Base-by-base conservation (phyloP, 495 filamentous ascomycete genomes). In the Articulospora tetracladia region DNA sequence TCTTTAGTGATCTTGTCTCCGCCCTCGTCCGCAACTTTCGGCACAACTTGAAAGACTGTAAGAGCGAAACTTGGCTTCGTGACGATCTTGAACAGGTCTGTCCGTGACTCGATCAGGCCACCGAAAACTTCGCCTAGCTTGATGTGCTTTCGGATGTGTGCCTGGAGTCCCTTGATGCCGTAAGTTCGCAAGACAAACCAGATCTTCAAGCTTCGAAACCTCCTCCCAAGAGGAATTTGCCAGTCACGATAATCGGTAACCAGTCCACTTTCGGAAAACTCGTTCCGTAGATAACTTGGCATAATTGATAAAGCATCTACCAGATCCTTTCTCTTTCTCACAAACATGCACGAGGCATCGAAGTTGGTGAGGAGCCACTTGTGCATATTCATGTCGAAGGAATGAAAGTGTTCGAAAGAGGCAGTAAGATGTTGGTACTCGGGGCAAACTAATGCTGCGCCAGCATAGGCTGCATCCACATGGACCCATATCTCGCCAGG, bases 201-300 rank as follows among this genome's bases (percentile, higher is more conserved):
- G 67, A 97, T 89, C 79, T 98, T 98, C 52, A 98, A 74, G 0
- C 87, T 83, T 13, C 94, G 79, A 79, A 98, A 98, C n/a, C 94
- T 83, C 7, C 94, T 81, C 13, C 94, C 94, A 0, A 98, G 83
- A 12, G 94, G 94, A 68, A 98, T 97, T 73, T 95, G 92, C 94
- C 94, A 98, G 79, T 98, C 95, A 24, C 94, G 85, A 74, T 98
- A 98, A 69, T 98, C 94, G 34, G 92, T 97, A 1, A 98, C 94
- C 6, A 92, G 80, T 1, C 93, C 93, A 47, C 80, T 81, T 59
- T 92, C 90, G 0, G 87, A 88, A 72, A 87, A 91, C 1, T 82
- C 71, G 73, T 96, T 97, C 59, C 83, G 80, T 10, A 95, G 83
- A 74, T 95, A 98, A 8, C 87, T 81, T 2, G 90, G 91, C 53